Conservation (phyloP, 139 green algal genomes). For the Chlamydomonas incerta region DNA sequence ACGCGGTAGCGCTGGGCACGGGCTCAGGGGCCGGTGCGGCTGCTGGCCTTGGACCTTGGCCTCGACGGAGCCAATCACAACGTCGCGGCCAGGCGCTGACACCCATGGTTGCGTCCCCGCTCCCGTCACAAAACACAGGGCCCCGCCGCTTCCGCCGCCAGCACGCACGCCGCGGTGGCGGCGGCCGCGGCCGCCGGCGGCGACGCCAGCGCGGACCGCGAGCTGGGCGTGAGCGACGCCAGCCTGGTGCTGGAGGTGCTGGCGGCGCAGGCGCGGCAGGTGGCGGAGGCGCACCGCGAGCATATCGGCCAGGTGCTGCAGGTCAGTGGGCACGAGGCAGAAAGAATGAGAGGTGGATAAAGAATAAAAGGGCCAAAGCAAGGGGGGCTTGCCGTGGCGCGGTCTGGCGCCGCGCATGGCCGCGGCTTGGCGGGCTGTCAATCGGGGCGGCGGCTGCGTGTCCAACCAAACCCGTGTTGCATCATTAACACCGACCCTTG, state of each 20-base stretch:
- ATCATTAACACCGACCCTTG: no score
- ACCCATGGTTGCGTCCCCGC: neutral
- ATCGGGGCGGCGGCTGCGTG: neutral
- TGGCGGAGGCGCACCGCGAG: conserved; percentile 5
- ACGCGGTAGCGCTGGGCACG: neutral
- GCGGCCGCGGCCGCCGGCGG: conserved; percentile 2
- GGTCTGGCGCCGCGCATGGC: neutral
- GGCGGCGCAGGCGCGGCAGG: neutral
- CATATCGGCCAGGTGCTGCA: conserved; percentile 37
- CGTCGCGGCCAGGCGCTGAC: no score
- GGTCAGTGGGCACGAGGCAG: no score
- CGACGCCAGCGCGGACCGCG: neutral
- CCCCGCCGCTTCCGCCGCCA: neutral
- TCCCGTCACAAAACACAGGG: neutral
- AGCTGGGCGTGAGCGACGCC: neutral
- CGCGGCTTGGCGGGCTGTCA: neutral
- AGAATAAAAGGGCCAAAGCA: no score
- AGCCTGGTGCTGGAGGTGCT: conserved; percentile 36
- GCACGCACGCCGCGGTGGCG: neutral
- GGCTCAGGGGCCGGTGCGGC: no score
- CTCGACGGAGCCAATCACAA: no score
- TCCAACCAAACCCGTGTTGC: no score
- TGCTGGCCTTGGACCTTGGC: neutral
- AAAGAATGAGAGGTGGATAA: no score
- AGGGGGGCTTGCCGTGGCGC: no score